Conservation (phyloP, 768 basidiomycete genomes). For the Naganishia randhawae region DNA sequence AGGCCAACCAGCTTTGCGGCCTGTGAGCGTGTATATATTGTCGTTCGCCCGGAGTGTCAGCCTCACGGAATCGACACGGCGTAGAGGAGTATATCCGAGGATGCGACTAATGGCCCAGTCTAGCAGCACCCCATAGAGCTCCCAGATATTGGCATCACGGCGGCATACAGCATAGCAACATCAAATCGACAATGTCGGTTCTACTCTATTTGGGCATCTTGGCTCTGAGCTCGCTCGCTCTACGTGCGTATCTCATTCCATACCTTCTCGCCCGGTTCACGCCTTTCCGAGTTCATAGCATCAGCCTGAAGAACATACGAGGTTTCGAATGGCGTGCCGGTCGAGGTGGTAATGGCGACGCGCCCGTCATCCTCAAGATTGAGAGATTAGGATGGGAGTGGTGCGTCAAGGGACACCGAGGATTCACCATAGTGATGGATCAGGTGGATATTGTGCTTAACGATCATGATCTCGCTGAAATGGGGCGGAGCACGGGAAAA, state of each 20-base stretch:
- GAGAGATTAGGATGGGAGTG: constrained; percentile 36
- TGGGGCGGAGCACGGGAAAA: not conserved
- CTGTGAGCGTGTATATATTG: too few species aligned
- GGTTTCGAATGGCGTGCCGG: constrained; percentile 41
- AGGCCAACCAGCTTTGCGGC: too few species aligned
- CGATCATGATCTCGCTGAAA: not conserved
- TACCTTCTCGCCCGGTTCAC: constrained; percentile 28
- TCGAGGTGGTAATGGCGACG: not conserved
- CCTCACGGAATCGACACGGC: too few species aligned
- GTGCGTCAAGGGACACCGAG: constrained; percentile 24
- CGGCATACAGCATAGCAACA: not conserved
- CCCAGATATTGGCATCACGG: not conserved
- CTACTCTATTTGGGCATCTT: constrained; percentile 18
- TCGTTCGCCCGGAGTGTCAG: too few species aligned
- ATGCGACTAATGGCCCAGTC: not conserved
- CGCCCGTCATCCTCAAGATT: constrained; percentile 34
- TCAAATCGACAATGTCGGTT: not conserved
- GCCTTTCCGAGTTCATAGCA: constrained; percentile 26
- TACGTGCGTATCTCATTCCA: constrained; percentile 33
- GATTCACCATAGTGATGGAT: constrained; percentile 32
- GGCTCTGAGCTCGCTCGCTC: constrained; percentile 16
- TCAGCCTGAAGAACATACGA: constrained; percentile 29
- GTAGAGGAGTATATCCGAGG: not conserved
- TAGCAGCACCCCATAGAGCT: not conserved
- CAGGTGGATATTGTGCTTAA: constrained; percentile 1